These are phyloP conservation scores for Fragilariopsis cylindrus DNA, from an alignment of 108 stramenopile species.

Conservation along the genomic window DNA sequence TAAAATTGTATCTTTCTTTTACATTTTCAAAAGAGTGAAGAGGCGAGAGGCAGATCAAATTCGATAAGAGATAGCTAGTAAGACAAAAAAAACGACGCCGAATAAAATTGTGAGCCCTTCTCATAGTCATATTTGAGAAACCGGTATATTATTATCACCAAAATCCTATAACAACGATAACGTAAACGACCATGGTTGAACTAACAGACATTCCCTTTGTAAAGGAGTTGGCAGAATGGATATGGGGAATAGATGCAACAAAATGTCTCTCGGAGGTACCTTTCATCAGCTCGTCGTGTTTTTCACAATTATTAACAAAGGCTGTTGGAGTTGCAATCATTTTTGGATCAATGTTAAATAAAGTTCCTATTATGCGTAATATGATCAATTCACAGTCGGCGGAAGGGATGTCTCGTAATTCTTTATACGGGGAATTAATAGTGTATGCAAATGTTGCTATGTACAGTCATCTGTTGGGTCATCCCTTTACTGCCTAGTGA, in stretches of 20 bases:
- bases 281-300: conserved; percentile 49
- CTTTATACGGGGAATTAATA: conserved; percentile 64
- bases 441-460: conserved; percentile 70
- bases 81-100: too few species aligned
- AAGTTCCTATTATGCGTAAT: conserved; percentile 73
- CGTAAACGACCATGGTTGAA: conserved; percentile 18
- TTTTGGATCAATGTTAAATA: conserved; percentile 64
- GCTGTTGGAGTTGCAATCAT: conserved; percentile 76
- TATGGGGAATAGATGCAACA: conserved; percentile 54
- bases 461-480: conserved; percentile 61
- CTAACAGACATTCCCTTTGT: conserved; percentile 41
- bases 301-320: conserved; percentile 60
- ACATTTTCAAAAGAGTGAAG: too few species aligned
- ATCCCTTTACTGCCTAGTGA: conserved; percentile 76
- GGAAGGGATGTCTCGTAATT: conserved; percentile 53
- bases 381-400: conserved; percentile 45
- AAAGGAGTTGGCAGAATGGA: conserved; percentile 54
- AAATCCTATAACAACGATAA: neutral
- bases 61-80: too few species aligned
- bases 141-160: too few species aligned
- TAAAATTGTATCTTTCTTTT: too few species aligned
- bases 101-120: too few species aligned
- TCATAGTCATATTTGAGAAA: too few species aligned
- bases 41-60: too few species aligned
- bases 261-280: conserved; percentile 52